phyloP scores from a whole-genome alignment of 306 rosid species.

The Vicia villosa region DNA sequence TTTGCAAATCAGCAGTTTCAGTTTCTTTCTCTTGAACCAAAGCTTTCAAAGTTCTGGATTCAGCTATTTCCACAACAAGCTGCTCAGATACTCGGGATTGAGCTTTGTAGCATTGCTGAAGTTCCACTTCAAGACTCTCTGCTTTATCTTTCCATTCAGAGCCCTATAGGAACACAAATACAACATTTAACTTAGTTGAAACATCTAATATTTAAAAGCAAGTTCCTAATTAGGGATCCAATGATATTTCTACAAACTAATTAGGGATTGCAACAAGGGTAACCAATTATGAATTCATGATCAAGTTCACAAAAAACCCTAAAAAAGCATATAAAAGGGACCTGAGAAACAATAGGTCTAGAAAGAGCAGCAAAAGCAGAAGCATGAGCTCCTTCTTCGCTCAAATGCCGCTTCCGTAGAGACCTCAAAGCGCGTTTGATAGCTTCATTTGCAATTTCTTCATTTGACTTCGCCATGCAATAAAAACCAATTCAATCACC shows the following conservation, averaged over 20 bases:
- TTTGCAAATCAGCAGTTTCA: conserved; percentile 47
- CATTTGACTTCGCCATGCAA: conserved; percentile 50
- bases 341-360: conserved; percentile 70
- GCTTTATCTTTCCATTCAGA: conserved; percentile 98
- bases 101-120: conserved; percentile 95
- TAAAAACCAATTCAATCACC: conserved; percentile 12
- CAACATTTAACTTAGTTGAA: conserved; percentile 21
- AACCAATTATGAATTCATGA: not conserved
- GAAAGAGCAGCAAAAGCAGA: conserved; percentile 74
- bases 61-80: conserved; percentile 93
- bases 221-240: too few species aligned
- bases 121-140: conserved; percentile 79
- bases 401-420: conserved; percentile 80
- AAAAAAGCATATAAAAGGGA: conserved; percentile 22
- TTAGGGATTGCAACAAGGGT: conserved; percentile 3
- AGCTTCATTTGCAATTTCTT: conserved; percentile 62
- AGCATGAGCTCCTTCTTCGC: conserved; percentile 95
- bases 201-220: conserved; percentile 18
- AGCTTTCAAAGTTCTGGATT: conserved; percentile 75
- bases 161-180: conserved; percentile 52
- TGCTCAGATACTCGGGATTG: conserved; percentile 92
- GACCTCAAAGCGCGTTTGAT: conserved; percentile 77
- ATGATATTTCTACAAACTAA: not conserved
- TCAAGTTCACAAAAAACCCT: conserved; percentile 4
- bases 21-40: conserved; percentile 68